Percentiles rank a stretch among this genome's conserved stretches.
phyloP scores from a whole-genome alignment of 1,139 yeast species.

The Lodderomyces orthopsilosis region DNA sequence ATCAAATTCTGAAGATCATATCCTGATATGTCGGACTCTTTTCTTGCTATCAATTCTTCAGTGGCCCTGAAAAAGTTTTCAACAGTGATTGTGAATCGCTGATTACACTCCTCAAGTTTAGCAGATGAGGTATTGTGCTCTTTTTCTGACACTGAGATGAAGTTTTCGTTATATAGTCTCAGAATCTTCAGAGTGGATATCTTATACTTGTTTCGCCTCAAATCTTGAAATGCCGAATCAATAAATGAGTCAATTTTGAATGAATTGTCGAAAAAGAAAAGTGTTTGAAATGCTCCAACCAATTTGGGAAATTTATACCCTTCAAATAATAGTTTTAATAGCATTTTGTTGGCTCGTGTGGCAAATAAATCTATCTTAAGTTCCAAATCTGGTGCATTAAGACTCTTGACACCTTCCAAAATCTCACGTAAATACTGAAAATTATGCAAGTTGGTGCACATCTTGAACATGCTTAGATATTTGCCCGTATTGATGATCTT shows the following conservation, averaged over 20 bases:
- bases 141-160: background rate
- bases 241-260: constrained; percentile 49
- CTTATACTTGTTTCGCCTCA: constrained; percentile 31
- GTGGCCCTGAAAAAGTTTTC: constrained; percentile 55
- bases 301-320: constrained; percentile 57
- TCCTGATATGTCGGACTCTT: background rate
- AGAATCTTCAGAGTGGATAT: constrained; percentile 30
- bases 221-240: constrained; percentile 31
- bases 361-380: constrained; percentile 63
- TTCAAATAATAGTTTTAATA: constrained; percentile 56
- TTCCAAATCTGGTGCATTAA: constrained; percentile 60
- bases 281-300: constrained; percentile 48
- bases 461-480: constrained; percentile 69
- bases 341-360: constrained; percentile 60
- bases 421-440: constrained; percentile 23
- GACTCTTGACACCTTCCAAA: constrained; percentile 29
- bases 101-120: constrained; percentile 20
- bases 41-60: constrained; percentile 43
- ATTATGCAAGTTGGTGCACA: constrained; percentile 47
- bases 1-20: background rate
- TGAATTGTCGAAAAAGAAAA: constrained; percentile 50
- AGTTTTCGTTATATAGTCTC: constrained; percentile 22
- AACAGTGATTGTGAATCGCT: constrained; percentile 31
- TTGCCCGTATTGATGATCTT: constrained; percentile 83
- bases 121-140: constrained; percentile 9